phyloP scores from a whole-genome alignment of 768 basidiomycete species.

The Rhodotorula sphaerocarpa region DNA sequence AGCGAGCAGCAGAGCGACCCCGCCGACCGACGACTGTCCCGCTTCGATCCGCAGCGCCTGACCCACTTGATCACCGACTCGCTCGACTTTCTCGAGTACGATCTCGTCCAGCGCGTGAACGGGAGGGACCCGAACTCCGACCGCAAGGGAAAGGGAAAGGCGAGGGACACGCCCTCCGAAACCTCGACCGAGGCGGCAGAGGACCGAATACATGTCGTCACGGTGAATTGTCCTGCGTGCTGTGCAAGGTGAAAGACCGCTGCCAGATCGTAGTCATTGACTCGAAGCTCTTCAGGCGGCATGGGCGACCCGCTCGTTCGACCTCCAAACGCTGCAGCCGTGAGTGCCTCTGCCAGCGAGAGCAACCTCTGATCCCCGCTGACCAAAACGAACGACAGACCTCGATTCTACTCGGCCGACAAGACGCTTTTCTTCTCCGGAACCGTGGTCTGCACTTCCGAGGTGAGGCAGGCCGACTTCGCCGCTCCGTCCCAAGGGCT shows the following conservation, averaged over 20 bases:
- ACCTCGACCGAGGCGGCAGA: neutral
- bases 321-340: constrained; percentile 56
- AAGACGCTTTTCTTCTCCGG: constrained; percentile 75
- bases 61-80: constrained; percentile 58
- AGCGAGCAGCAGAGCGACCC: neutral
- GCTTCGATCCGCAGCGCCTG: constrained; percentile 41
- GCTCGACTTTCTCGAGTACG: constrained; percentile 53
- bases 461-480: constrained; percentile 50
- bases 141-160: constrained; percentile 3
- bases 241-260: neutral
- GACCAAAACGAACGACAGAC: too few species aligned
- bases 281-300: too few species aligned
- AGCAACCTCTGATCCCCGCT: too few species aligned
- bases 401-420: constrained; percentile 61
- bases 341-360: constrained; percentile 42
- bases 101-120: constrained; percentile 42
- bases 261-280: too few species aligned
- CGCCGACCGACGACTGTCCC: neutral
- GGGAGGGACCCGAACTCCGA: constrained; percentile 39
- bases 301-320: constrained; percentile 64
- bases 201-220: constrained; percentile 13
- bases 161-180: too few species aligned
- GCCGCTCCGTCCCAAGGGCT: neutral
- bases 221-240: constrained; percentile 3
- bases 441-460: constrained; percentile 62